A percentile compares a stretch with the other conserved stretches of the same genome.
These are phyloP conservation scores for Haematococcus lacustris DNA, from an alignment of 139 green algal genomes.

Conservation along the genomic window DNA sequence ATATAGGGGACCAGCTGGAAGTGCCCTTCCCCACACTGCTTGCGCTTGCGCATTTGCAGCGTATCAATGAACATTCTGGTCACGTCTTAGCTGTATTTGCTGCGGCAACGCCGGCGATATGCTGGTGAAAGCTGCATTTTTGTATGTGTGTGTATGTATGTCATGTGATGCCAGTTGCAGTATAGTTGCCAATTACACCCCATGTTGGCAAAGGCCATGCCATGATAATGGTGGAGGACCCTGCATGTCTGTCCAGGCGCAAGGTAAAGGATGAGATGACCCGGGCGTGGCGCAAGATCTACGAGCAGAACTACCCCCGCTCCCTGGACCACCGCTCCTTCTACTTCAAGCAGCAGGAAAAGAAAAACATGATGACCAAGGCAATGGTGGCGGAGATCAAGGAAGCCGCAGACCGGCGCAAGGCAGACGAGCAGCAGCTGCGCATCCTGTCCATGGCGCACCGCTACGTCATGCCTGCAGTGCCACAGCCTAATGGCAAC, in stretches of 20 bases:
- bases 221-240: no score
- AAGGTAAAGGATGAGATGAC: constrained; percentile 72
- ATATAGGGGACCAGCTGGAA: no score
- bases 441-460: constrained; percentile 25
- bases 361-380: constrained; percentile 87
- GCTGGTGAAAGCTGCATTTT: no score
- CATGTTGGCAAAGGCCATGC: no score
- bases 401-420: constrained; percentile 73
- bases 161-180: no score
- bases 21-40: no score
- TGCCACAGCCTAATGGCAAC: background rate
- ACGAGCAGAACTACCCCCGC: constrained; percentile 96
- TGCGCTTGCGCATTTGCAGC: no score
- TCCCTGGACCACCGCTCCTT: constrained; percentile 95
- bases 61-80: no score
- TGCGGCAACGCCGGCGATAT: no score
- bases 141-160: no score
- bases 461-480: constrained; percentile 15
- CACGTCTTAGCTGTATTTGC: no score
- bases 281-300: constrained; percentile 79
- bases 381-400: constrained; percentile 83
- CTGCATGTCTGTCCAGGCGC: constrained; percentile 19
- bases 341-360: constrained; percentile 99
- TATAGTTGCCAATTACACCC: no score
- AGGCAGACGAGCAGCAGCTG: constrained; percentile 39